Percentiles rank a stretch among this genome's conserved stretches.
Evolutionary conservation across 176 grass and related monocot genomes (phyloP).

Genomic region (Elymus sibiricus): DNA sequence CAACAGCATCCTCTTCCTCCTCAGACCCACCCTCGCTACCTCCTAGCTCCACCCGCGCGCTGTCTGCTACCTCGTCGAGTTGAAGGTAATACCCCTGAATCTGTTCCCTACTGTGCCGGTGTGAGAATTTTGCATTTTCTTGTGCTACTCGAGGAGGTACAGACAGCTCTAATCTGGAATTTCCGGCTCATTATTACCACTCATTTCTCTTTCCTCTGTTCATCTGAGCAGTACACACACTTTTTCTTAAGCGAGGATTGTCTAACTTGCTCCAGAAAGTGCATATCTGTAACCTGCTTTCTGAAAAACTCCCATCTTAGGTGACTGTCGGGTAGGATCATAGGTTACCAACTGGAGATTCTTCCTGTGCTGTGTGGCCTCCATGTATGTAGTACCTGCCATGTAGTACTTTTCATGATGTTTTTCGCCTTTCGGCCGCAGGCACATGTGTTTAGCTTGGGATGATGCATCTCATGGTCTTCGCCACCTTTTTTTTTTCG

Average conservation of each 20-base stretch:
- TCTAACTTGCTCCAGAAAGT: neutral
- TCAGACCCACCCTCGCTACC: neutral
- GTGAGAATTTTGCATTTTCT: neutral
- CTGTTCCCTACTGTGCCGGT: neutral
- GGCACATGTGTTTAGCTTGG: neutral
- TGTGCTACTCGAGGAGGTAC: neutral
- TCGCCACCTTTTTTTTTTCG: neutral
- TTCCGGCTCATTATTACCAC: no score
- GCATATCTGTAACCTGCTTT: conserved; percentile 3
- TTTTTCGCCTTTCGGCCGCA: neutral
- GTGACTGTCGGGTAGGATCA: neutral
- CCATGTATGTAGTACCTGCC: neutral
- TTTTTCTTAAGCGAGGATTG: neutral
- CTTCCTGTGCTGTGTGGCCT: conserved; percentile 14
- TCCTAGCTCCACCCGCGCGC: neutral
- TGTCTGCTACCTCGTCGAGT: neutral
- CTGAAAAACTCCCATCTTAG: neutral
- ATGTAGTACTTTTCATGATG: neutral
- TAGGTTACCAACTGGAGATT: neutral
- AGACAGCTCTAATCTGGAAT: neutral
- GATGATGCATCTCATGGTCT: conserved; percentile 1
- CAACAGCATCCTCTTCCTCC: neutral
- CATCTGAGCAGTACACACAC: neutral
- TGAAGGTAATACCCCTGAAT: conserved; percentile 24
- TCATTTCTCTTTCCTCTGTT: neutral